phyloP scores from a whole-genome alignment of 176 grass and related monocot species.

The Hordeum vulgare region DNA sequence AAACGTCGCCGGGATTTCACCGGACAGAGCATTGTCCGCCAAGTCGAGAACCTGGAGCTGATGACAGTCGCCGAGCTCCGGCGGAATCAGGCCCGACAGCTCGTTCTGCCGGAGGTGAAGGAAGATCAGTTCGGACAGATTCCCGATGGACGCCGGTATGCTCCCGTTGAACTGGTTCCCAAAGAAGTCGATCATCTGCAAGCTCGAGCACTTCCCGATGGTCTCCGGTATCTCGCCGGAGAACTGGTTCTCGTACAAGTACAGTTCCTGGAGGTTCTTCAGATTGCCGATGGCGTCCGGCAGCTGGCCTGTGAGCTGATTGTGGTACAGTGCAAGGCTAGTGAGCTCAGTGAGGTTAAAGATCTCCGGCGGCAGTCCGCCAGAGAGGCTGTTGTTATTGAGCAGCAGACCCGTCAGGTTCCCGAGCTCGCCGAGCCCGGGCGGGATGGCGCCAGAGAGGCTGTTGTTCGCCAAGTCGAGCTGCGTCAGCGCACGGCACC shows the following conservation, averaged over 20 bases:
- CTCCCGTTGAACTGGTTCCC: slow-evolving; percentile 72
- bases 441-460: slow-evolving; percentile 58
- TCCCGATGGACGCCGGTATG: slow-evolving; percentile 67
- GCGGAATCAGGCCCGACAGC: slow-evolving; percentile 56
- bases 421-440: slow-evolving; percentile 42
- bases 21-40: slow-evolving; percentile 71
- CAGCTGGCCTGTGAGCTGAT: slow-evolving; percentile 48
- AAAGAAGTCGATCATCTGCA: slow-evolving; percentile 82
- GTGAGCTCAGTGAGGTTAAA: slow-evolving; percentile 60
- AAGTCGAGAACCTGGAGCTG: slow-evolving; percentile 61
- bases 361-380: slow-evolving; percentile 46
- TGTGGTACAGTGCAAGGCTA: slow-evolving; percentile 69
- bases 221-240: slow-evolving; percentile 55
- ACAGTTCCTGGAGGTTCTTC: slow-evolving; percentile 50
- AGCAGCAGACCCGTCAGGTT: slow-evolving; percentile 71
- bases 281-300: slow-evolving; percentile 54
- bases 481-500: slow-evolving; percentile 59
- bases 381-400: slow-evolving; percentile 88
- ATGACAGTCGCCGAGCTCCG: slow-evolving; percentile 56
- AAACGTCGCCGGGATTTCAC: slow-evolving; percentile 56
- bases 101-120: slow-evolving; percentile 84
- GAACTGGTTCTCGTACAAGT: slow-evolving; percentile 89
- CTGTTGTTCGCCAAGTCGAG: slow-evolving; percentile 92
- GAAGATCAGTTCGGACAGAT: slow-evolving; percentile 54
- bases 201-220: slow-evolving; percentile 63